Evolutionary conservation across 208 protist genomes (phyloP), one percentile per base, ranked within the genome.

Genomic region (Zelonia costaricensis): DNA sequence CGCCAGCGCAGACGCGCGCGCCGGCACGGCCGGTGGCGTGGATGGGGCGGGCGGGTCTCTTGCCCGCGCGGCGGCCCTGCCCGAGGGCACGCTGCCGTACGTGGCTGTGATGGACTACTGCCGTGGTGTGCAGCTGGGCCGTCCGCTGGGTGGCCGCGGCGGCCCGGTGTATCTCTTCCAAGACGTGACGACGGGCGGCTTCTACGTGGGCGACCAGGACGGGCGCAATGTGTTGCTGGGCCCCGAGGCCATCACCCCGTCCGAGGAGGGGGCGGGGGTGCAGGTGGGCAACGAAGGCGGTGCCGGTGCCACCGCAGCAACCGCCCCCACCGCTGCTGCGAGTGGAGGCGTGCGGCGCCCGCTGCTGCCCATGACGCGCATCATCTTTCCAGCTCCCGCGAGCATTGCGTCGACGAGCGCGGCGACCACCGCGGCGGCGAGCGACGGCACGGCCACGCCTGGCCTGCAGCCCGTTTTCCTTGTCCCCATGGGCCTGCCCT

Each of bases 51-150:
- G 20, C 16, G 27, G 12, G 0, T 28, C 25, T 12, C 28, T 9
- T 18, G 28, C 23, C 6, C 3, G 4, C 20, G 15, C 8, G 20
- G 27, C 38, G 1, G 35, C 31, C 8, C 40, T 16, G 35, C 3
- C 4, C 12, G 20, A 36, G 15, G 16, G 42, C 42, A 47, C 58
- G 16, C 64, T 70, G 22, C 78, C 77, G 55, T 78, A 74, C 36
- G 75, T 69, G 18, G 77, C 86, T 0, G 86, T 86, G 40, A 71
- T 86, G 67, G 79, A 88, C 23, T 92, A 89, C 70, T 80, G 62
- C 52, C 62, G 62, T n/a, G 82, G 82, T 12, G 86, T 89, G 51
- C 86, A 89, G 64, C 28, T 80, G 45, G 82, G 80, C 1, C 56
- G 76, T 10, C 86, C 86, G 13, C 40, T 86, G 10, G 79, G 71